Evolutionary conservation across 305 asterid species (phyloP), one percentile per base, ranked within the genome.

Genomic region (Striga hermonthica): DNA sequence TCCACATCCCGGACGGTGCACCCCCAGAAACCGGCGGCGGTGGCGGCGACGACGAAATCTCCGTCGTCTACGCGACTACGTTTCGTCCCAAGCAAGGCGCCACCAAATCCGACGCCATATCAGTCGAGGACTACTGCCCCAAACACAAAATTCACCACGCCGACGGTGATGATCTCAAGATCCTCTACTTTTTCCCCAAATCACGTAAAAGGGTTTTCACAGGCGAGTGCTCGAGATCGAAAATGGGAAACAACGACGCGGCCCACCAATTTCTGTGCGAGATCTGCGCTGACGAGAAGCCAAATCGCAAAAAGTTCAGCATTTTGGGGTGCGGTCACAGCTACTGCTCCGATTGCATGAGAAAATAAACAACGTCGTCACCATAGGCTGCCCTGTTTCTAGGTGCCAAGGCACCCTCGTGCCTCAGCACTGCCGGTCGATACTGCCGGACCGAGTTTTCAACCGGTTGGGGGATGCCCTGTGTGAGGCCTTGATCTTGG

Each of bases 391-490:
- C 64, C 91, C 93, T 1, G 77, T 68, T 60, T 10, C 67, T 0
- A 73, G 69, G 4, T 89, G 92, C 64, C 1, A 9, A 1, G 92
- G 87, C 0, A 9, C 11, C 5, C 49, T 86, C 1, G 89, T 83
- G 66, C 89, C 90, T 9, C 64, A 77, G 1, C 68, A 75, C 15
- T 89, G 95, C 53, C 80, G 78, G 12, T 61, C 78, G 1, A 80
- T 89, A 10, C 73, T 86, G 7, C 86, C 95, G 0, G 28, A 66
- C 37, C 65, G 2, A 2, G 90, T 84, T 5, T 83, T 81, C 7
- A 87, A 80, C 45, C 62, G 90, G 60, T 89, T 92, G 96, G 84
- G 86, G 0, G 90, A 86, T 16, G 87, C 77, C 0, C 70, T 86
- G 37, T 84, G 92, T 0, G 95, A 86, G 72, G 75, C 80, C 0